Conservation (phyloP, 169 alveolate species). For the Plasmodium inui region DNA sequence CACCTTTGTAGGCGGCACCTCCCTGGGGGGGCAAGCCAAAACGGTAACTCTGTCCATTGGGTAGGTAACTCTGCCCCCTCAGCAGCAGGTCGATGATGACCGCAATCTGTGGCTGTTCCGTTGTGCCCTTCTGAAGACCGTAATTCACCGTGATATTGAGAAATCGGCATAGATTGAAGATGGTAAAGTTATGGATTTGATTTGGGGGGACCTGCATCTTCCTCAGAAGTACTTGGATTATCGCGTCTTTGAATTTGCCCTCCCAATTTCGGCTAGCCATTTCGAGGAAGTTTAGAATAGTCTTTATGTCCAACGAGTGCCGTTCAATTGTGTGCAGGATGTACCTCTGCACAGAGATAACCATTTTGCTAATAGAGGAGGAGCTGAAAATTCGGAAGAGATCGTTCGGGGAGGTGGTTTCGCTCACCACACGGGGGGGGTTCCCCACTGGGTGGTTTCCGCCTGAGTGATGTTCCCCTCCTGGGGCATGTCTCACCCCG, state of each 20-base stretch:
- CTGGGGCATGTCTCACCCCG: background rate
- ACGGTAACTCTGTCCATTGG: background rate
- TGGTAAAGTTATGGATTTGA: conserved; percentile 16
- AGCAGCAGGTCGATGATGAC: background rate
- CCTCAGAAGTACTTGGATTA: background rate
- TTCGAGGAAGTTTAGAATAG: background rate
- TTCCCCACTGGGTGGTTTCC: too few species aligned
- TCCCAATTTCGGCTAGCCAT: background rate
- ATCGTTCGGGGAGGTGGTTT: background rate
- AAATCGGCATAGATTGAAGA: conserved; percentile 42
- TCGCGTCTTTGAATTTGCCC: background rate
- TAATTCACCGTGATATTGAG: conserved; percentile 27
- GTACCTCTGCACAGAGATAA: background rate
- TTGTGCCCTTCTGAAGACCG: background rate
- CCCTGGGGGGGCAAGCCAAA: background rate
- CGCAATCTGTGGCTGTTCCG: background rate
- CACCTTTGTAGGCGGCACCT: background rate
- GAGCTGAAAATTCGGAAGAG: background rate
- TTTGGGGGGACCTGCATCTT: background rate
- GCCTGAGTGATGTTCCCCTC: background rate
- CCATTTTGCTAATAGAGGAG: background rate
- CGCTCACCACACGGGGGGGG: background rate
- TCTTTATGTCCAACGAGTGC: background rate
- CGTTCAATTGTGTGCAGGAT: background rate
- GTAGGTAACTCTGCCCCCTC: conserved; percentile 10